Evolutionary conservation across 805 yeast species (phyloP), one percentile per base, ranked within the genome.

Genomic region (Candida ortonii): DNA sequence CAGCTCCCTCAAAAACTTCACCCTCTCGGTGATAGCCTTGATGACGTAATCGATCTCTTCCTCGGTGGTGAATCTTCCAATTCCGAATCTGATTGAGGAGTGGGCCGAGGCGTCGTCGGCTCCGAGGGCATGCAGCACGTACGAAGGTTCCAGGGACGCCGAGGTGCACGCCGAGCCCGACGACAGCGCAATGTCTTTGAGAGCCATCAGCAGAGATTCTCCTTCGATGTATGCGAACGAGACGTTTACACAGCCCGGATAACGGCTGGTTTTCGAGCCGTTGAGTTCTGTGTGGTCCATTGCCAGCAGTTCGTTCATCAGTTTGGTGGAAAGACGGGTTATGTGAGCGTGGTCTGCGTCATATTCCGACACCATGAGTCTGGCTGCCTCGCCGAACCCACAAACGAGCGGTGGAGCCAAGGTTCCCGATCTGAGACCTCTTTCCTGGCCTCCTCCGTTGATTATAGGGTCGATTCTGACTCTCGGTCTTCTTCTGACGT

Each of bases 121-220:
- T 36, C 98, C 98, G 30, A 93, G 70, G 0, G 98, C 97, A 52
- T 89, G 95, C 53, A 93, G 72, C 25, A 93, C 98, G 53, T 93
- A 93, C 6, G 96, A 87, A 9, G 98, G 98, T 63, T 93, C 98
- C 55, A 93, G 73, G 3, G 97, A 93, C 0, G 98, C 97, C 17
- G 97, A 90, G 3, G 98, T 93, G 72, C 98, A 93, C 3, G 98
- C 98, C 10, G 97, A 88, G 18, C 98, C 98, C 1, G 96, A 86
- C 43, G 94, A 81, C 47, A 93, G 71, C 0, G 98, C 98, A 55
- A 93, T 87, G 59, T 93, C 98, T 61, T 90, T 89, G 57, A 93
- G 75, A 2, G 97, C 98, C 98, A 93, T 93, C 53, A 93, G 70
- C 51, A 93, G 70, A 0, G 97, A 90, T 67, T 93, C 98, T 52